Percentiles rank a stretch among this genome's conserved stretches.
Evolutionary conservation across 345 rosid species (phyloP).

Genomic region (Euphorbia peplus): DNA sequence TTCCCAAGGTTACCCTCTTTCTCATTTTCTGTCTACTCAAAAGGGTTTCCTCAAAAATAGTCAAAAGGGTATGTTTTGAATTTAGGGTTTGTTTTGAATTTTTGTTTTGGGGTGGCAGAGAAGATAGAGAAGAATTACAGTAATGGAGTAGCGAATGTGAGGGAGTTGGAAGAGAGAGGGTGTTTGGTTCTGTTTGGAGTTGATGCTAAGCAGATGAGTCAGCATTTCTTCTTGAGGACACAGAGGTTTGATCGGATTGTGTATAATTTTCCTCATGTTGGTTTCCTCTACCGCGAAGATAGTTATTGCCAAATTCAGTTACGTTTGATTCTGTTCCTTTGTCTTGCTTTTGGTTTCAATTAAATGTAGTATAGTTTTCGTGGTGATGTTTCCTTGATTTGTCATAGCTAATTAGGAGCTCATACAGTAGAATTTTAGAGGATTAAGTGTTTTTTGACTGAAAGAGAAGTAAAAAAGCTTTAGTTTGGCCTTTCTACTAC

Average conservation of each 20-base stretch:
- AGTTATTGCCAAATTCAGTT: constrained; percentile 39
- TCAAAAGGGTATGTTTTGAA: neutral
- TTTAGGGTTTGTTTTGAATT: neutral
- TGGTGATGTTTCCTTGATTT: neutral
- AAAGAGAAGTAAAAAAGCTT: too few relatives aligned
- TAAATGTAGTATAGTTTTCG: neutral
- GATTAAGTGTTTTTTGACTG: too few relatives aligned
- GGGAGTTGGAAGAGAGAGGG: constrained; percentile 30
- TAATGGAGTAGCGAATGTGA: constrained; percentile 24
- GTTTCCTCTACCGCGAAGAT: constrained; percentile 29
- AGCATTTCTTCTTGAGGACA: constrained; percentile 29
- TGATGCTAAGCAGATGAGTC: constrained; percentile 40
- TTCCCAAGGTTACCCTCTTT: constrained; percentile 26
- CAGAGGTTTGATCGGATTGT: constrained; percentile 36
- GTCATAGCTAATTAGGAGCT: too few relatives aligned
- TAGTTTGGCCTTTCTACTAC: too few relatives aligned
- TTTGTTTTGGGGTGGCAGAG: constrained; percentile 19
- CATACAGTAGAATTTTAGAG: too few relatives aligned
- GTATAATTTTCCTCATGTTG: constrained; percentile 44
- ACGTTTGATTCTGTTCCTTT: neutral
- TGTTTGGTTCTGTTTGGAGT: constrained; percentile 32
- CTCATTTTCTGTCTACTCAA: too few relatives aligned
- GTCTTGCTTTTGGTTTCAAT: too few relatives aligned
- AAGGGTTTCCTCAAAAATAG: too few relatives aligned
- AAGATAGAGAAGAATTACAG: constrained; percentile 27